Evolutionary conservation across 495 filamentous ascomycete genomes (phyloP), one percentile per base, ranked within the genome.

Genomic region (Rhizodiscina lignyota): DNA sequence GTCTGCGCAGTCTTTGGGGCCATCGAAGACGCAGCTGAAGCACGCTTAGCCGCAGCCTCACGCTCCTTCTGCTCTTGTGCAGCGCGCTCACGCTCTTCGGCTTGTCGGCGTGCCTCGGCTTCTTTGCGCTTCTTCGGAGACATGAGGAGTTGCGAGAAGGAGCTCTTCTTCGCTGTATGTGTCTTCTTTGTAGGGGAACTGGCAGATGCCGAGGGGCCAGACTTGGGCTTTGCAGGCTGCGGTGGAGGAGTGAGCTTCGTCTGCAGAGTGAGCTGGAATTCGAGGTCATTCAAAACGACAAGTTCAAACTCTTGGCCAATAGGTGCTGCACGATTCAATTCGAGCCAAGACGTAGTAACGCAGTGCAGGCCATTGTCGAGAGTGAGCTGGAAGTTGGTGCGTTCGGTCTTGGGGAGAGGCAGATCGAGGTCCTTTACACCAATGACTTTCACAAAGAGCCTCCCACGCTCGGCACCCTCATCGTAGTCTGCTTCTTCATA

Each of bases 271-370:
- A 97, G 68, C 51, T 94, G 87, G 56, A 97, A 97, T 53, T 97
- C 89, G 17, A 97, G 68, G 45, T 96, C 87, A 45, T 92, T 85
- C 26, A 91, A 79, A 26, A 97, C 89, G 35, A 94, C 86, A 24
- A 97, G 74, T 55, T 97, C 89, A 41, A 97, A 97, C 52, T 97
- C 89, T 48, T 97, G 89, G 15, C 89, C 89, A 45, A 97, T 94
- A 2, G 91, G 87, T 13, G 91, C 91, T 28, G 75, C 85, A 39
- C 79, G 81, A 32, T 85, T 91, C 18, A 97, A 64, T 52, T 97
- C 89, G 2, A 94, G 59, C 83, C 85, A 96, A 0, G 84, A 73
- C 4, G 89, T 97, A 1, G 89, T 96, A 6, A 97, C 89, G 49
- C 89, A 97, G 55, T 97, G 89, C 2, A 97, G 69, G 18, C 89